phyloP scores from a whole-genome alignment of 2,329 filamentous ascomycete genomes.

The Alternaria brassicicola region DNA sequence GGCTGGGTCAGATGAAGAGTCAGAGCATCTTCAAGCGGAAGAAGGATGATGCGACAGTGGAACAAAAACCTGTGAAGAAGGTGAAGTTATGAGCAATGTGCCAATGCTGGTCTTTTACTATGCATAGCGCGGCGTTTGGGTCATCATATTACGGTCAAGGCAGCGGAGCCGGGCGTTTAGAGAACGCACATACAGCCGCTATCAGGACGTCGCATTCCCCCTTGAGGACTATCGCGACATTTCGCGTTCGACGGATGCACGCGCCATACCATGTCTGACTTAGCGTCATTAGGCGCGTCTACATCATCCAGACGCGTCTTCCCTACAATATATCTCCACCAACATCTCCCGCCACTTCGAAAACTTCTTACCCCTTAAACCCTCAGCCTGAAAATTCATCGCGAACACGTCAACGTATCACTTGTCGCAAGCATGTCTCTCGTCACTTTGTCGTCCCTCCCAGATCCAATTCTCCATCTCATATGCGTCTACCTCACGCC shows the following conservation, averaged over 20 bases:
- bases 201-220: neutral
- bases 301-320: constrained; percentile 16
- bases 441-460: constrained; percentile 2
- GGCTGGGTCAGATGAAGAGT: constrained; percentile 43
- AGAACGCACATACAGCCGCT: neutral
- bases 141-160: neutral
- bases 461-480: constrained; percentile 10
- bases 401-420: neutral
- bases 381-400: neutral
- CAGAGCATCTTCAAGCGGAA: constrained; percentile 48
- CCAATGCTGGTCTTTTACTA: neutral
- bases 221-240: neutral
- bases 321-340: neutral
- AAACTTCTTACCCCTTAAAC: neutral
- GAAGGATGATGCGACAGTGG: constrained; percentile 29
- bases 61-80: constrained; percentile 43
- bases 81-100: constrained; percentile 35
- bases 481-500: constrained; percentile 11
- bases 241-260: neutral
- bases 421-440: neutral
- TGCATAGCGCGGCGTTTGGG: constrained; percentile 34
- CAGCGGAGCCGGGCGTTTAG: neutral
- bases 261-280: neutral
- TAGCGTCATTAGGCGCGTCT: constrained; percentile 15
- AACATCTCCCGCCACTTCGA: neutral